Conservation (phyloP, 441 rosid genomes). For the Macaranga tanarius region DNA sequence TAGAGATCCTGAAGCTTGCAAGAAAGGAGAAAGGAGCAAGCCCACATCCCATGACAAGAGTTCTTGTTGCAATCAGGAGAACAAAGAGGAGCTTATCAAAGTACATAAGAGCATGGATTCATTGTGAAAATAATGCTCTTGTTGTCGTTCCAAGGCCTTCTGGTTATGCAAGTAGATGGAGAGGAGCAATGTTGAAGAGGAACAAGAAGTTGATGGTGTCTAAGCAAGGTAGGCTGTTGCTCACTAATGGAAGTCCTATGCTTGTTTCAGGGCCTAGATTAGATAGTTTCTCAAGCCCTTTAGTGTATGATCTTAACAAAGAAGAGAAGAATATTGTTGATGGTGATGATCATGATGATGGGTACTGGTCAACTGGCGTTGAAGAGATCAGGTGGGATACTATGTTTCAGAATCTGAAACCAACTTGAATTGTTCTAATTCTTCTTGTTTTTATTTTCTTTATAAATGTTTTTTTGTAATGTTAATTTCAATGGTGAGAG, state of each 20-base stretch:
- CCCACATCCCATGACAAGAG: constrained; percentile 43
- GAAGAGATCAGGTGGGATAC: constrained; percentile 82
- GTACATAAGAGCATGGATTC: constrained; percentile 48
- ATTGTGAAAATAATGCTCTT: constrained; percentile 46
- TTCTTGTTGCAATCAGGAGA: constrained; percentile 53
- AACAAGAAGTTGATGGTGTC: constrained; percentile 44
- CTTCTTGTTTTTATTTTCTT: neutral
- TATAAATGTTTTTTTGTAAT: constrained; percentile 5
- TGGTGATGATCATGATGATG: constrained; percentile 27
- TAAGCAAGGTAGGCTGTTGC: constrained; percentile 48
- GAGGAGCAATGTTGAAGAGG: constrained; percentile 59
- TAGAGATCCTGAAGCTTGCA: constrained; percentile 91
- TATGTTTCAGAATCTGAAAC: constrained; percentile 84
- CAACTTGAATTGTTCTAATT: constrained; percentile 46
- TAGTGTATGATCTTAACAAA: constrained; percentile 36
- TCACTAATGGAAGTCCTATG: constrained; percentile 51
- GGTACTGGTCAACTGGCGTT: constrained; percentile 45
- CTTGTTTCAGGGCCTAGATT: constrained; percentile 34
- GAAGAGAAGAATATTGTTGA: constrained; percentile 36
- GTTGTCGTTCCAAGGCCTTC: constrained; percentile 56
- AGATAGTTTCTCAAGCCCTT: constrained; percentile 53
- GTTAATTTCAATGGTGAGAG: constrained; percentile 52
- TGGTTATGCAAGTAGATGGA: constrained; percentile 42
- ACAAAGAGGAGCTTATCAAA: constrained; percentile 53
- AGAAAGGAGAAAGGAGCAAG: constrained; percentile 36